A percentile compares a stretch with the other conserved stretches of the same genome.
These are phyloP conservation scores for Macadamia integrifolia DNA, from an alignment of 164 flowering plant genomes.

Conservation along the genomic window DNA sequence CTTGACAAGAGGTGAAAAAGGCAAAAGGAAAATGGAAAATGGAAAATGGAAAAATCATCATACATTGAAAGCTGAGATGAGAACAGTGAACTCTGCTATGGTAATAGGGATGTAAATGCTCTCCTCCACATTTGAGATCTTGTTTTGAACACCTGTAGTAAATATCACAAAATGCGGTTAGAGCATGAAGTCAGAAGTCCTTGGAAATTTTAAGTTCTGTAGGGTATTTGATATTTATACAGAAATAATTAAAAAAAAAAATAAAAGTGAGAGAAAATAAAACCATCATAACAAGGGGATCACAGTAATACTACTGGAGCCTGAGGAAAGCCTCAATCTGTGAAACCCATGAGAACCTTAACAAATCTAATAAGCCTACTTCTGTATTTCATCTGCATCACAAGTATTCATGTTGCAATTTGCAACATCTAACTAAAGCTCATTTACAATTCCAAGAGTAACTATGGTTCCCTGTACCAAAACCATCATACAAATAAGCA, in stretches of 20 bases:
- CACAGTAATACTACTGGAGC: not conserved
- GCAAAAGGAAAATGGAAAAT: not conserved
- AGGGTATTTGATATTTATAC: not conserved
- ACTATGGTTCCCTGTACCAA: too few relatives aligned
- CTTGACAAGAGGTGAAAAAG: not conserved
- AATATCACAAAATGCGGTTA: conserved; percentile 1
- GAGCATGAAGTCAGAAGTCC: not conserved
- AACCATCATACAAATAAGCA: too few relatives aligned
- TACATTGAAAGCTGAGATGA: conserved; percentile 75
- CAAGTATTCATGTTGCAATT: too few relatives aligned
- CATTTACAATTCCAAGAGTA: too few relatives aligned
- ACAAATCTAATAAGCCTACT: not conserved
- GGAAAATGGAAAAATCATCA: conserved; percentile 19
- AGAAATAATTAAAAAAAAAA: too few relatives aligned
- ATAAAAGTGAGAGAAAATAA: too few relatives aligned
- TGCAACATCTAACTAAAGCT: too few relatives aligned
- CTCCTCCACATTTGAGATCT: conserved; percentile 67
- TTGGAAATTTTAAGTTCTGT: not conserved
- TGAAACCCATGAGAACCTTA: not conserved
- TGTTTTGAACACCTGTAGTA: conserved; percentile 69
- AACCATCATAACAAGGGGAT: too few relatives aligned
- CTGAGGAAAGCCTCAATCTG: not conserved
- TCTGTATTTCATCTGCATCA: too few relatives aligned
- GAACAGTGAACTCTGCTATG: conserved; percentile 74
- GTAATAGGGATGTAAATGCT: conserved; percentile 79